Evolutionary conservation across 768 basidiomycete genomes (phyloP).

Genomic region (Pleurotus cornucopiae): DNA sequence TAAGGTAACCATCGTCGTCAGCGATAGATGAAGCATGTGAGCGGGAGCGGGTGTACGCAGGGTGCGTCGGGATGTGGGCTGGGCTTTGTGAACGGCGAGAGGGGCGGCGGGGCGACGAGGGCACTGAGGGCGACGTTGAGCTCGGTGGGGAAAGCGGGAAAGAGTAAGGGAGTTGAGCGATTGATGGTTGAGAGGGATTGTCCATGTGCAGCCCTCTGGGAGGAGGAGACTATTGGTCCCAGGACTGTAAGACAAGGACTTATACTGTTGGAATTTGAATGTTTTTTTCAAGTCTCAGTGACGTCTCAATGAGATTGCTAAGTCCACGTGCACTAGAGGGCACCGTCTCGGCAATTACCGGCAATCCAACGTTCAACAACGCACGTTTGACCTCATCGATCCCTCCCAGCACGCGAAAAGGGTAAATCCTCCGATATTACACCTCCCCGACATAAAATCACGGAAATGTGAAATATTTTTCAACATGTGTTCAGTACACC

Average conservation of each 20-base stretch:
- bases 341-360: conserved; percentile 5
- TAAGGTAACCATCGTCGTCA: conserved; percentile 38
- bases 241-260: conserved; percentile 8
- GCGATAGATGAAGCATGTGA: conserved; percentile 25
- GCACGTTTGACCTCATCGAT: conserved; percentile 9
- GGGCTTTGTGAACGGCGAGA: conserved; percentile 13
- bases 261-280: conserved; percentile 1
- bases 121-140: conserved; percentile 27
- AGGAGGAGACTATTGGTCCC: conserved; percentile 2
- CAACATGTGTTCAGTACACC: background rate
- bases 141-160: conserved; percentile 47
- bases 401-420: background rate
- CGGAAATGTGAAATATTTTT: no score
- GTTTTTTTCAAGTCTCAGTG: background rate
- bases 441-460: background rate
- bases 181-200: background rate
- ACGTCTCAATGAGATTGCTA: conserved; percentile 6
- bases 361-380: conserved; percentile 8
- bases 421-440: background rate
- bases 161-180: conserved; percentile 14
- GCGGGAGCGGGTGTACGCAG: conserved; percentile 20
- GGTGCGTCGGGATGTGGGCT: conserved; percentile 9
- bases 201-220: conserved; percentile 5
- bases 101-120: conserved; percentile 19
- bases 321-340: conserved; percentile 3